A percentile compares a stretch with the other conserved stretches of the same genome.
These are phyloP conservation scores for Oemleria cerasiformis DNA, from an alignment of 306 rosid species.

Conservation along the genomic window DNA sequence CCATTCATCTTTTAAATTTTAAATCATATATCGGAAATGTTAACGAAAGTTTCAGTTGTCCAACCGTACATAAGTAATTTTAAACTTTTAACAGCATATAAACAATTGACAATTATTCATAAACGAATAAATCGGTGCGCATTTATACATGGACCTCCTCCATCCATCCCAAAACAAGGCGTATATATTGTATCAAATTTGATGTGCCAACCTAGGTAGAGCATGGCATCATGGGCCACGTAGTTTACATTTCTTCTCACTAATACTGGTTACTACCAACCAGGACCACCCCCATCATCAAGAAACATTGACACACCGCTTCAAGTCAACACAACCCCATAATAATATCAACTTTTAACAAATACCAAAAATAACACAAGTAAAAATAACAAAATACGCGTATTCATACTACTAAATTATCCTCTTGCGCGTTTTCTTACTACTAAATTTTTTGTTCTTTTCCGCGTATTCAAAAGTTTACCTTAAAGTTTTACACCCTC, in stretches of 20 bases:
- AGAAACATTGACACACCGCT: not conserved
- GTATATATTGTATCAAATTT: not conserved
- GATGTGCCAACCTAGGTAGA: constrained; percentile 11
- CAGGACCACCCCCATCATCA: not conserved
- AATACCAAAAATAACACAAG: not conserved
- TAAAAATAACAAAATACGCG: not conserved
- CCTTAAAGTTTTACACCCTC: not conserved
- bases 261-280: not conserved
- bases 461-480: not conserved
- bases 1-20: no score
- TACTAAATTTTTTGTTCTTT: not conserved
- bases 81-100: no score
- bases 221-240: not conserved
- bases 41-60: no score
- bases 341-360: not conserved
- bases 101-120: no score
- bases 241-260: not conserved
- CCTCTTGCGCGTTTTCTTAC: no score
- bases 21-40: no score
- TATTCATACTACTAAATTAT: no score
- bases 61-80: no score
- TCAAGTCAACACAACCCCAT: not conserved
- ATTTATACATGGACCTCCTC: not conserved
- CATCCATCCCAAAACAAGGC: not conserved
- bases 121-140: no score